Evolutionary conservation across 2,329 filamentous ascomycete species (phyloP), one percentile per base, ranked within the genome.

Genomic region (Macroventuria anomochaeta): DNA sequence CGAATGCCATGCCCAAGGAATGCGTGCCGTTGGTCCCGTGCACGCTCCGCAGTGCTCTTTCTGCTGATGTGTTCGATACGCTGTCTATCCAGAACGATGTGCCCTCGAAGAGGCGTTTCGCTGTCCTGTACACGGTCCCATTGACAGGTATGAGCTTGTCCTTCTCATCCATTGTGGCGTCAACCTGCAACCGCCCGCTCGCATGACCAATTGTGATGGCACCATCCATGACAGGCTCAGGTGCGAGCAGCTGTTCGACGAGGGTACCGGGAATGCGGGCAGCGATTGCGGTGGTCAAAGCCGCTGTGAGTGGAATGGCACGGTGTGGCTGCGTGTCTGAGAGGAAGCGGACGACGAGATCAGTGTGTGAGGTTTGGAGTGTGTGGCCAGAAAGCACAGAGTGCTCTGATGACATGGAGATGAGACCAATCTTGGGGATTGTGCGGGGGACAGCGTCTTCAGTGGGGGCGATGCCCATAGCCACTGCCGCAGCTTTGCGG

Each of bases 351-450:
- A 77, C 69, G 4, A 78, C 69, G 17, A 80, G 67, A 50, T 80
- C 75, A 23, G 69, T 65, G 34, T 72, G 55, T 1, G 69, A 55
- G 26, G 58, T 58, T 57, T 72, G 52, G 33, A 77, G 58, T 6
- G 66, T 71, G 12, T 75, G 65, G 0, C 74, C 75, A 2, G 75
- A 77, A 0, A 80, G 59, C 2, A 78, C 70, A 49, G 40, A 48
- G 55, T 75, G 78, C 26, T 66, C 67, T n/a, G 62, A 61, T 11
- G 76, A 71, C 28, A 62, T 61, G 3, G 80, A 81, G 0, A 86
- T 78, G 13, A 88, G 73, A 12, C 80, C 82, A 31, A 89, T 84
- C 67, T 89, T 88, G 1, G 87, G 87, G 1, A 89, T 82, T 2
- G 83, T 84, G 0, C 81, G 79, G 0, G 81, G 79, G 6, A 81